phyloP scores from a whole-genome alignment of 768 basidiomycete genomes.

The Filobasidium floriforme region DNA sequence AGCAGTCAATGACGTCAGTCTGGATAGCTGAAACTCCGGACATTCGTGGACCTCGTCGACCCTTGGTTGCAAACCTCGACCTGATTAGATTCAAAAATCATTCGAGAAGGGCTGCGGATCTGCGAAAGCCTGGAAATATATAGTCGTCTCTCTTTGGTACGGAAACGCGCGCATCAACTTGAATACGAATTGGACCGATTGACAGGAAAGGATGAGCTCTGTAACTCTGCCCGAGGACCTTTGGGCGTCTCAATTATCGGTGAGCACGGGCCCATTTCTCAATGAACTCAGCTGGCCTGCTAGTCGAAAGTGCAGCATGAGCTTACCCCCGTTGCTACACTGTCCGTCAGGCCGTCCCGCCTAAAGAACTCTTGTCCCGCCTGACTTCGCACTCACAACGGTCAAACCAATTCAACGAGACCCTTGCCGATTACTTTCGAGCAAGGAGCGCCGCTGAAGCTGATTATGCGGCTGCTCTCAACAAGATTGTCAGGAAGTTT shows the following conservation, averaged over 20 bases:
- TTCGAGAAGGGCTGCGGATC: background rate
- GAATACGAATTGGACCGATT: background rate
- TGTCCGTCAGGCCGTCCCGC: slow-evolving; percentile 24
- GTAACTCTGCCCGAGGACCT: slow-evolving; percentile 13
- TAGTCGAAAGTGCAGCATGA: slow-evolving; percentile 4
- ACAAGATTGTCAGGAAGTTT: slow-evolving; percentile 38
- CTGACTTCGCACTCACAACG: slow-evolving; percentile 31
- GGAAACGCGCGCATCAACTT: background rate
- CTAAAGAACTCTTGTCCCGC: slow-evolving; percentile 31
- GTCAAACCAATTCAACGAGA: slow-evolving; percentile 36
- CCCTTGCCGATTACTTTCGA: slow-evolving; percentile 41
- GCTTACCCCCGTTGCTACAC: slow-evolving; percentile 11
- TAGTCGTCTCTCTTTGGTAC: no score
- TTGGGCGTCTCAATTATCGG: slow-evolving; percentile 14
- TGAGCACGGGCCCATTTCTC: background rate
- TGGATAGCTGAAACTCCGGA: background rate
- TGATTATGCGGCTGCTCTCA: slow-evolving; percentile 38
- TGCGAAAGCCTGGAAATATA: background rate
- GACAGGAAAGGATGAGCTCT: slow-evolving; percentile 4
- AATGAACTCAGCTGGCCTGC: slow-evolving; percentile 15
- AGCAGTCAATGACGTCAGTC: slow-evolving; percentile 6
- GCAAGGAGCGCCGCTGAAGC: slow-evolving; percentile 41
- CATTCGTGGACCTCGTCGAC: background rate
- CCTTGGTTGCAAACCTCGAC: background rate
- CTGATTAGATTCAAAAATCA: background rate